Conservation (phyloP, 2,329 filamentous ascomycete species). For the Phialophora chinensis region DNA sequence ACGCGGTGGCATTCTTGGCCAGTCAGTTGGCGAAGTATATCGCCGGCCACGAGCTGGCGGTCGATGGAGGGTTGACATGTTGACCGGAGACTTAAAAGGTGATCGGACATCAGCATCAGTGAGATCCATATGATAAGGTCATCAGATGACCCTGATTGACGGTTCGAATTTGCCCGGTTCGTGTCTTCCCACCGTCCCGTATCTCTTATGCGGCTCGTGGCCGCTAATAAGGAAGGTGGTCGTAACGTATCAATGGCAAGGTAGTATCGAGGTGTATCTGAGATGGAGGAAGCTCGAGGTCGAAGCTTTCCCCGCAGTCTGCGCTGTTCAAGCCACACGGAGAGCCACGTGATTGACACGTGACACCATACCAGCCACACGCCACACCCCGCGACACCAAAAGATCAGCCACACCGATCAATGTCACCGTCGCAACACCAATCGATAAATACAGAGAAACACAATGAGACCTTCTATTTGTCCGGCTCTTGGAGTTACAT, state of each 20-base stretch:
- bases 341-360: background rate
- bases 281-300: background rate
- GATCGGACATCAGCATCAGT: background rate
- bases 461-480: background rate
- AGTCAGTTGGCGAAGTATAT: background rate
- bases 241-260: constrained; percentile 20
- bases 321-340: background rate
- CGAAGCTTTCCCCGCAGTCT: constrained; percentile 8
- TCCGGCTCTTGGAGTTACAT: constrained; percentile 13
- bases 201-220: constrained; percentile 1
- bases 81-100: background rate
- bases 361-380: background rate
- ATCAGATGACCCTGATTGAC: background rate
- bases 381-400: background rate
- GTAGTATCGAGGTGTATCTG: constrained; percentile 10
- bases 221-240: constrained; percentile 17
- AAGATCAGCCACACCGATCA: constrained; percentile 1
- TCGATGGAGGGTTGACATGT: background rate
- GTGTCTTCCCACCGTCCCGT: background rate
- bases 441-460: background rate
- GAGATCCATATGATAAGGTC: constrained; percentile 3
- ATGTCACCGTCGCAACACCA: constrained; percentile 22
- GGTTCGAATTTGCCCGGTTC: background rate
- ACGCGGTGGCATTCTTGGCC: background rate
- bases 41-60: background rate